These are phyloP conservation scores for Dactylorhiza incarnata DNA, from an alignment of 106 monocot genomes.

Conservation along the genomic window DNA sequence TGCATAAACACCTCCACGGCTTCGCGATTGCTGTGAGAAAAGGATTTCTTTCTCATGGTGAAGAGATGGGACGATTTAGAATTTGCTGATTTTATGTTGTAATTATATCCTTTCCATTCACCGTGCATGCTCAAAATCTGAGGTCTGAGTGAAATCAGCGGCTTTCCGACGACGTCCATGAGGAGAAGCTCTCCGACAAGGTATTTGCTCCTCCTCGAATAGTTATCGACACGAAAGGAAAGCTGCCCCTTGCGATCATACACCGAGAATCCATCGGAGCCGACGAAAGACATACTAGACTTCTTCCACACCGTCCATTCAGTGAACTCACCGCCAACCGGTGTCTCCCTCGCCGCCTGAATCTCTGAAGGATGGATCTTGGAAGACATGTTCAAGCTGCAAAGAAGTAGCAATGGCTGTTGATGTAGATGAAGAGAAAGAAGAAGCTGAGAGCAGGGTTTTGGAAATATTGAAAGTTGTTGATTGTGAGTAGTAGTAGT, in stretches of 20 bases:
- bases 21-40: not conserved
- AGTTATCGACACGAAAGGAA: slow-evolving; percentile 81
- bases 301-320: slow-evolving; percentile 85
- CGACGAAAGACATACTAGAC: slow-evolving; percentile 85
- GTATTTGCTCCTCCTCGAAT: slow-evolving; percentile 58
- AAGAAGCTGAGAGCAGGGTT: no score
- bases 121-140: slow-evolving; percentile 65
- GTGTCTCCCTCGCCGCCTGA: not conserved
- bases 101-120: slow-evolving; percentile 62
- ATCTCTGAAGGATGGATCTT: slow-evolving; percentile 6
- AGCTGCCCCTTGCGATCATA: slow-evolving; percentile 52
- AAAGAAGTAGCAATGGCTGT: no score
- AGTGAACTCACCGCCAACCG: not conserved
- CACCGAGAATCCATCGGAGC: slow-evolving; percentile 76
- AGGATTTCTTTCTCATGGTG: not conserved
- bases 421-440: no score
- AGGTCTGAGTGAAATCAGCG: slow-evolving; percentile 49
- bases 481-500: no score
- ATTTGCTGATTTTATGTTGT: no score
- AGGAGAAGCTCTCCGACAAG: slow-evolving; percentile 49
- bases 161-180: slow-evolving; percentile 55
- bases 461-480: no score
- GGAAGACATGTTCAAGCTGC: not conserved
- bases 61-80: not conserved
- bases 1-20: not conserved